Percentiles rank a stretch among this genome's conserved stretches.
Evolutionary conservation across 257 asterid genomes (phyloP).

Genomic region (Ligustrum vulgare): DNA sequence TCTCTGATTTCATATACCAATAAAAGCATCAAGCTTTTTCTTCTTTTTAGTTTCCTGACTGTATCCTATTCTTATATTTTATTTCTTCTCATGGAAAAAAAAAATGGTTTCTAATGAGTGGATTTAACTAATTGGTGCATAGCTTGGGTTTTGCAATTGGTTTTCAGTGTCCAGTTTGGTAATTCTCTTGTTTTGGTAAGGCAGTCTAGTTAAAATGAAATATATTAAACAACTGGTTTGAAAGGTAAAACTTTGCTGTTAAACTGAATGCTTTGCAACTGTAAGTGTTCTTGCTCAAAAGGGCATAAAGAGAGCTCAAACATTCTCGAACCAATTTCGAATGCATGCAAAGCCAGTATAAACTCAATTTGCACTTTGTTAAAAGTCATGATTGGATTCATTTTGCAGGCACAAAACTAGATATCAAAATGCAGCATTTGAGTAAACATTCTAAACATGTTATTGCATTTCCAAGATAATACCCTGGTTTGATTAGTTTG

Average conservation of each 20-base stretch:
- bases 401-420: neutral
- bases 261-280: neutral
- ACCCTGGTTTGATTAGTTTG: neutral
- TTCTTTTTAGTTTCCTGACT: neutral
- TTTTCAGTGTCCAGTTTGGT: neutral
- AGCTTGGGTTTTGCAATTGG: neutral
- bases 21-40: neutral
- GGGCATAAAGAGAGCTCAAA: neutral
- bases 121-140: neutral
- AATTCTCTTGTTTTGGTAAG: no score
- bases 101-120: neutral
- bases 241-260: neutral
- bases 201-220: constrained; percentile 1
- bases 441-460: neutral
- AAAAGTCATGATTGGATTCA: neutral
- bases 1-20: neutral
- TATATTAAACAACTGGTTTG: neutral
- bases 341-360: neutral
- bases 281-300: neutral
- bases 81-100: neutral
- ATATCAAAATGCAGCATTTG: neutral
- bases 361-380: neutral
- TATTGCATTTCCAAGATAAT: neutral
- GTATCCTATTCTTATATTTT: neutral
- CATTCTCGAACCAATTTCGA: neutral